Evolutionary conservation across 495 filamentous ascomycete species (phyloP).

Genomic region (Friedmanniomyces simplex): DNA sequence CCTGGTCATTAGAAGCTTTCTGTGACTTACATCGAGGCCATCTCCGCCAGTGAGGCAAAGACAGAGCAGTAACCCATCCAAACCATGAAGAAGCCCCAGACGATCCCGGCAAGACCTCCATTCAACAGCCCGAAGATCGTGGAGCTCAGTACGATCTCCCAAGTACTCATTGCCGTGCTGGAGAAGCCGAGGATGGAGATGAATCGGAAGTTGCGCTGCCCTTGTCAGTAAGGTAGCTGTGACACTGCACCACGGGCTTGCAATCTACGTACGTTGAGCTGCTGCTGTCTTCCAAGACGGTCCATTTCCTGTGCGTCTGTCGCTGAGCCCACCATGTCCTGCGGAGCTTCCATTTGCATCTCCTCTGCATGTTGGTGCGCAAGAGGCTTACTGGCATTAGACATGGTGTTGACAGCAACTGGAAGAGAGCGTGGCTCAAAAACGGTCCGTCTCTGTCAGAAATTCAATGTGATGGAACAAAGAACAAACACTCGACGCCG

Average conservation of each 20-base stretch:
- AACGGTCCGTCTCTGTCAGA: too few species aligned
- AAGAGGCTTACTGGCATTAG: neutral
- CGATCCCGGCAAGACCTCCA: constrained; percentile 1
- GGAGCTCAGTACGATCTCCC: constrained; percentile 31
- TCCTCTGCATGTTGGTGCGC: neutral
- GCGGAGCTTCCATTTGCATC: constrained; percentile 7
- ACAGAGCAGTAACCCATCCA: neutral
- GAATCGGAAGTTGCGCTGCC: constrained; percentile 39
- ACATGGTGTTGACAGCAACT: neutral
- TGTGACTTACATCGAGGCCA: constrained; percentile 13
- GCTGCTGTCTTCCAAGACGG: constrained; percentile 2
- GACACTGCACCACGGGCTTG: too few species aligned
- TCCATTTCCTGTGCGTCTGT: constrained; percentile 3
- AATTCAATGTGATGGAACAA: too few species aligned
- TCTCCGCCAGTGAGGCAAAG: constrained; percentile 5
- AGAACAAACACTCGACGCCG: too few species aligned
- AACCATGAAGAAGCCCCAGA: constrained; percentile 10
- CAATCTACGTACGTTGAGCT: constrained; percentile 8
- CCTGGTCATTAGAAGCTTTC: too few species aligned
- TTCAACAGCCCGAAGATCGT: constrained; percentile 1
- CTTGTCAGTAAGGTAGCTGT: too few species aligned
- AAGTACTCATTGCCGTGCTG: constrained; percentile 41
- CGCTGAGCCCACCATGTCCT: constrained; percentile 7
- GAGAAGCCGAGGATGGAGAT: constrained; percentile 42
- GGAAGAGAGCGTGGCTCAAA: too few species aligned